Evolutionary conservation across 176 grass and related monocot genomes (phyloP).

Genomic region (Saccharum spontaneum): DNA sequence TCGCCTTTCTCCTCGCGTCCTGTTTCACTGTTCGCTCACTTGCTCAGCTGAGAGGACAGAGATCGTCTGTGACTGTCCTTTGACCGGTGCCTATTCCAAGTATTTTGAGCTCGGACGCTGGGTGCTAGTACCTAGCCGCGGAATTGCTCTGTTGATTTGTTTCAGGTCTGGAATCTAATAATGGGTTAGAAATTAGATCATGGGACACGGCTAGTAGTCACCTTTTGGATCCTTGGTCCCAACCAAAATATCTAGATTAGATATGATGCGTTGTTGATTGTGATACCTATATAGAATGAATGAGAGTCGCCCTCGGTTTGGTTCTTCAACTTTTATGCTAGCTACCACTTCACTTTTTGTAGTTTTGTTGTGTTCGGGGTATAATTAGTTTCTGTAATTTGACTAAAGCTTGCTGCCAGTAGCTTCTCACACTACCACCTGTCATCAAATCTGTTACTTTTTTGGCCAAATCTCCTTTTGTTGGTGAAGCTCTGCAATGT

Average conservation of each 20-base stretch:
- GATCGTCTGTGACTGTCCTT: background rate
- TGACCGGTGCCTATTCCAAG: background rate
- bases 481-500: background rate
- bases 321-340: background rate
- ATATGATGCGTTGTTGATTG: background rate
- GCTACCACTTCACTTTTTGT: background rate
- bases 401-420: background rate
- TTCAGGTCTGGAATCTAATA: background rate
- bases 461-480: conserved; percentile 19
- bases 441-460: conserved; percentile 13
- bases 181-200: background rate
- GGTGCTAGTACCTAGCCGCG: background rate
- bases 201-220: background rate
- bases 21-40: background rate
- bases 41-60: background rate
- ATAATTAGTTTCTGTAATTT: background rate
- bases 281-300: background rate
- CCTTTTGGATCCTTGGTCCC: conserved; percentile 11
- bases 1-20: background rate
- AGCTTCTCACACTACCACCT: background rate
- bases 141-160: background rate
- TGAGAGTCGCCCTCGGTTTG: background rate
- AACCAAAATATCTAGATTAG: background rate
- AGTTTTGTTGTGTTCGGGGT: background rate
- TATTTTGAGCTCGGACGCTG: background rate